Evolutionary conservation across 441 rosid species (phyloP).

Genomic region (Codiaeum variegatum): DNA sequence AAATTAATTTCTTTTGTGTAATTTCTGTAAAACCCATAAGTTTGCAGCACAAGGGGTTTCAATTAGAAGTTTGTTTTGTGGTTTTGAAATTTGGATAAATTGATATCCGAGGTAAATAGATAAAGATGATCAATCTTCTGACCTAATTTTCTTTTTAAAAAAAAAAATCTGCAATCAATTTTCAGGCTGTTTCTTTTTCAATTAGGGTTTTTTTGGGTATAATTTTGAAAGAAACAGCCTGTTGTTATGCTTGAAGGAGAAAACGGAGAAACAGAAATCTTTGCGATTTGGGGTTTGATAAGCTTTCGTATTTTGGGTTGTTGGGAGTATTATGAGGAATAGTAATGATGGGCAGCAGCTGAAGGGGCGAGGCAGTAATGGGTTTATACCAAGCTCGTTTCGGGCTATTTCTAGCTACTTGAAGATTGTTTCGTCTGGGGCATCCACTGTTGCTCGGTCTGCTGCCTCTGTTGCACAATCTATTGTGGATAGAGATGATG

Average conservation of each 20-base stretch:
- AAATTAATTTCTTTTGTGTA: background rate
- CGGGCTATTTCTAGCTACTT: constrained; percentile 71
- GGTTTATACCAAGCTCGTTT: constrained; percentile 56
- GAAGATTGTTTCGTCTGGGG: constrained; percentile 80
- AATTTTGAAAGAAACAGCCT: constrained; percentile 19
- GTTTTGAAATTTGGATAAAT: background rate
- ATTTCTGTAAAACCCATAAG: constrained; percentile 5
- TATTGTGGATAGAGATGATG: constrained; percentile 61
- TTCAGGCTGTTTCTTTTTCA: constrained; percentile 12
- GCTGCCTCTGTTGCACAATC: constrained; percentile 81
- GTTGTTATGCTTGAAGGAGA: constrained; percentile 39
- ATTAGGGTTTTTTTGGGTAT: background rate
- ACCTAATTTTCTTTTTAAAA: constrained; percentile 1
- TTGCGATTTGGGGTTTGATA: constrained; percentile 31
- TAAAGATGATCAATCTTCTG: constrained; percentile 7
- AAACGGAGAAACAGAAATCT: constrained; percentile 32
- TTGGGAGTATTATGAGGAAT: constrained; percentile 57
- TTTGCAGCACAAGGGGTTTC: background rate
- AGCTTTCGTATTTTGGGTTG: constrained; percentile 29
- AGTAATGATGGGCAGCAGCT: constrained; percentile 41
- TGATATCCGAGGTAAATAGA: background rate
- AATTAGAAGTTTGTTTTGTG: constrained; percentile 17
- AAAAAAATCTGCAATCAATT: background rate
- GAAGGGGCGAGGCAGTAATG: constrained; percentile 22
- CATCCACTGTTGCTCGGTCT: constrained; percentile 86